phyloP scores from a whole-genome alignment of 140 eudicot species.

The Erigeron philadelphicus region DNA sequence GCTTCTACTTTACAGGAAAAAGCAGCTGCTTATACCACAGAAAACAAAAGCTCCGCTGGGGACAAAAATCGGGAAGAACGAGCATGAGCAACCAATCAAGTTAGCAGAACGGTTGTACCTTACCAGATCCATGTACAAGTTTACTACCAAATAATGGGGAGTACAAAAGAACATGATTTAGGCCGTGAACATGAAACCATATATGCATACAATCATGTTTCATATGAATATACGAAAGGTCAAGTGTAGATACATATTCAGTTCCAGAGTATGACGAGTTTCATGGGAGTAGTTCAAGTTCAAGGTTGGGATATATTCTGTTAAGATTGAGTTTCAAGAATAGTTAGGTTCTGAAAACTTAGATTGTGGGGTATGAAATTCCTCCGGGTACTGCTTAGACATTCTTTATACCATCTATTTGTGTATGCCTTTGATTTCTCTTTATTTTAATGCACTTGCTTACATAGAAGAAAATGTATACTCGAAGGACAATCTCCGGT shows the following conservation, averaged over 20 bases:
- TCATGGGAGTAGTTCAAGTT: conserved; percentile 3
- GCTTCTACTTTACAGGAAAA: conserved; percentile 27
- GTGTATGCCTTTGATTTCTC: neutral
- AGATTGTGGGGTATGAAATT: conserved; percentile 14
- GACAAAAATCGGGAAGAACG: conserved; percentile 32
- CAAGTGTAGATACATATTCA: conserved; percentile 24
- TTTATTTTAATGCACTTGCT: neutral
- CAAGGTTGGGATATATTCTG: neutral
- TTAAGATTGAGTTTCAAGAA: neutral
- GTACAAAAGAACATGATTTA: conserved; percentile 14
- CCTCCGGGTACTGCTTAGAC: neutral
- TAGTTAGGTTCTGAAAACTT: conserved; percentile 14
- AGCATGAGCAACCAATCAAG: conserved; percentile 17
- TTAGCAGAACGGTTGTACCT: neutral
- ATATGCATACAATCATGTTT: neutral
- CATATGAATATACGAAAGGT: conserved; percentile 17
- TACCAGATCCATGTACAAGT: neutral
- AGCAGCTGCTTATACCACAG: conserved; percentile 19
- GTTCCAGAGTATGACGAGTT: conserved; percentile 6
- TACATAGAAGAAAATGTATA: no score
- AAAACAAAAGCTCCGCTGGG: conserved; percentile 22
- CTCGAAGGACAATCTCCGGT: no score
- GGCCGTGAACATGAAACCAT: conserved; percentile 9
- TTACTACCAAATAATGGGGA: conserved; percentile 19
- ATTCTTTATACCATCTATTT: conserved; percentile 16